Evolutionary conservation across 495 filamentous ascomycete species (phyloP), one percentile per base, ranked within the genome.

Genomic region (Neurospora africana): DNA sequence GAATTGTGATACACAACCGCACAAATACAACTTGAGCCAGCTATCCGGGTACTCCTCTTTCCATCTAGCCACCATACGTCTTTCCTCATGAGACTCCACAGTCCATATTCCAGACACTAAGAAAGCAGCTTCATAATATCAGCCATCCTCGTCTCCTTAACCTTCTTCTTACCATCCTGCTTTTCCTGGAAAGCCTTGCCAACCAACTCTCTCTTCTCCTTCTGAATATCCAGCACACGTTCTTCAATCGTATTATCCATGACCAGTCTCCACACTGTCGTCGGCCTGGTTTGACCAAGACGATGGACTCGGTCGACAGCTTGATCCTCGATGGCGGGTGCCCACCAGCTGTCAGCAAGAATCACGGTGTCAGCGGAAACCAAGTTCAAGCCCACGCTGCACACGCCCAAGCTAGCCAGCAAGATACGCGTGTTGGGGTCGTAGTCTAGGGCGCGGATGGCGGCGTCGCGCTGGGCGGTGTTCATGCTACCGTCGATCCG

Each of bases 301-400:
- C 94, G 85, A 74, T 97, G 93, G 21, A 97, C 94, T 1, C 94
- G 89, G 77, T 98, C 94, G 3, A 97, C 87, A 35, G 94, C 94
- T 76, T 98, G 94, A 76, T 97, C 93, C 79, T 98, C 94, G 72
- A 97, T 94, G 0, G 93, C 94, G 0, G 93, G 93, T 4, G 93
- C 93, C 93, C 94, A 97, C 94, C 84, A 97, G 61, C 87, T 90
- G 77, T 98, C 94, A 0, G 88, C 86, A 9, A 97, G 84, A 19
- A 97, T 89, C 67, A 95, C 93, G 33, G 94, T 94, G 71, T 94
- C 94, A 2, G 94, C 95, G 0, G 92, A 90, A 0, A 93, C 91
- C 17, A 98, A 88, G 75, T 98, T 98, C 44, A 98, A 84, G 2
- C 95, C 95, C 19, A 98, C 94, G 44, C 88, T 90, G 79, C 92